Evolutionary conservation across 371 early-diverging fungal species (phyloP).

Genomic region (Mucor racemosus): DNA sequence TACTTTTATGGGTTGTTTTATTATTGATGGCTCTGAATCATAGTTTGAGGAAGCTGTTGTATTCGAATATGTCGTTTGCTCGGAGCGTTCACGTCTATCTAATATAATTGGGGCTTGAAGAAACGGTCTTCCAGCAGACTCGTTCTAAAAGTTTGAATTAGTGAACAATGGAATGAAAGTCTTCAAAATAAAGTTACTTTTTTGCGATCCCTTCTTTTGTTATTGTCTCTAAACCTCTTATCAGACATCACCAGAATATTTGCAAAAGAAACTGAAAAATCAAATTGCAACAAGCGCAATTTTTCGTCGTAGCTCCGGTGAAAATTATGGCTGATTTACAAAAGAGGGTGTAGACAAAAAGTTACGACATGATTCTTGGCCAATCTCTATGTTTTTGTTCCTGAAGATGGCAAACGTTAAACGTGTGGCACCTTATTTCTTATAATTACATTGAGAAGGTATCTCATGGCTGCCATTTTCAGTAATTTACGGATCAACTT

Average conservation of each 20-base stretch:
- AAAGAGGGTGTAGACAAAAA: no score
- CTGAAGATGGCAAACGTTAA: no score
- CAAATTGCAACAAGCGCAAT: no score
- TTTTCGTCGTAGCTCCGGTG: no score
- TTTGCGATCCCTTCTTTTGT: constrained; percentile 15
- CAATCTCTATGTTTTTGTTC: no score
- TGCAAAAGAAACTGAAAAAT: no score
- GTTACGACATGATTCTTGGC: no score
- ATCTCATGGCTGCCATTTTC: no score
- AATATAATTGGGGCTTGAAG: constrained; percentile 28
- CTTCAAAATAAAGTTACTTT: neutral
- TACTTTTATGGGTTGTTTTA: neutral
- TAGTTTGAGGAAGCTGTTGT: neutral
- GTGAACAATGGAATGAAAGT: neutral
- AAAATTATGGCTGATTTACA: no score
- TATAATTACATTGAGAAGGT: no score
- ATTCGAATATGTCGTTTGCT: neutral
- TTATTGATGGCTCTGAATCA: neutral
- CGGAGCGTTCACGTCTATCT: constrained; percentile 25
- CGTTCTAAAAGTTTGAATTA: neutral
- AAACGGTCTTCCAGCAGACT: constrained; percentile 10
- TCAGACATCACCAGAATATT: neutral
- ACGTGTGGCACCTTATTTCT: no score
- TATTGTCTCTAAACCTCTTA: constrained; percentile 6
- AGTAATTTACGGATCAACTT: no score